Evolutionary conservation across 2,329 filamentous ascomycete genomes (phyloP).

Genomic region (Didymella keratinophila): DNA sequence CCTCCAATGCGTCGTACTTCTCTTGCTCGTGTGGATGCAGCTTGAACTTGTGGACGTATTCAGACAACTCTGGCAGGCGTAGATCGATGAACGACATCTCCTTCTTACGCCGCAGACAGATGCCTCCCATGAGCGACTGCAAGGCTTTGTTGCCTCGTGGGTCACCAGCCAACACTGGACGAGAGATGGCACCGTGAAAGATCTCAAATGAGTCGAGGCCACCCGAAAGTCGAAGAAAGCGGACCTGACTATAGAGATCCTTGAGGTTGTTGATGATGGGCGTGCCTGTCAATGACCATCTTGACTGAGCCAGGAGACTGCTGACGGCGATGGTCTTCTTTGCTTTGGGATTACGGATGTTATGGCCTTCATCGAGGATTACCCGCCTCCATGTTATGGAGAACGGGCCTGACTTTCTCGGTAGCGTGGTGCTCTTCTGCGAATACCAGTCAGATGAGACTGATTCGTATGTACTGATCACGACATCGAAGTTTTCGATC

Average conservation of each 20-base stretch:
- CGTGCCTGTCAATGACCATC: slow-evolving; percentile 70
- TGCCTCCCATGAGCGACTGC: slow-evolving; percentile 78
- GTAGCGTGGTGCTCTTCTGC: slow-evolving; percentile 48
- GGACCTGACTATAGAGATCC: slow-evolving; percentile 81
- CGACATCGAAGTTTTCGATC: slow-evolving; percentile 73
- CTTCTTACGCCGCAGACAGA: slow-evolving; percentile 83
- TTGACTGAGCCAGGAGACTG: slow-evolving; percentile 71
- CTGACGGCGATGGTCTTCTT: slow-evolving; percentile 75
- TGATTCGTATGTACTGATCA: slow-evolving; percentile 86
- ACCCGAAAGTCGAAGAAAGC: slow-evolving; percentile 77
- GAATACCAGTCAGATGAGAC: slow-evolving; percentile 71
- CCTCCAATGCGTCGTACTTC: slow-evolving; percentile 75
- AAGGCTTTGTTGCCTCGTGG: slow-evolving; percentile 69
- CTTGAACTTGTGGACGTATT: slow-evolving; percentile 77
- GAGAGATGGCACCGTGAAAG: slow-evolving; percentile 75
- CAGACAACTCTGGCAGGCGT: slow-evolving; percentile 76
- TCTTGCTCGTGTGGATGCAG: slow-evolving; percentile 77
- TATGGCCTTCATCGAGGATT: slow-evolving; percentile 61
- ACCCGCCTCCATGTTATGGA: slow-evolving; percentile 78
- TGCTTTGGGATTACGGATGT: slow-evolving; percentile 78
- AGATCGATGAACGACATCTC: slow-evolving; percentile 89
- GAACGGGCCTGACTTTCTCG: slow-evolving; percentile 57
- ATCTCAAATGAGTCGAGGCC: slow-evolving; percentile 76
- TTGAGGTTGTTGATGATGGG: slow-evolving; percentile 84
- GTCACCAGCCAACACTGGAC: slow-evolving; percentile 69